Evolutionary conservation across 371 early-diverging fungal genomes (phyloP).

Genomic region (Umbelopsis sp.): DNA sequence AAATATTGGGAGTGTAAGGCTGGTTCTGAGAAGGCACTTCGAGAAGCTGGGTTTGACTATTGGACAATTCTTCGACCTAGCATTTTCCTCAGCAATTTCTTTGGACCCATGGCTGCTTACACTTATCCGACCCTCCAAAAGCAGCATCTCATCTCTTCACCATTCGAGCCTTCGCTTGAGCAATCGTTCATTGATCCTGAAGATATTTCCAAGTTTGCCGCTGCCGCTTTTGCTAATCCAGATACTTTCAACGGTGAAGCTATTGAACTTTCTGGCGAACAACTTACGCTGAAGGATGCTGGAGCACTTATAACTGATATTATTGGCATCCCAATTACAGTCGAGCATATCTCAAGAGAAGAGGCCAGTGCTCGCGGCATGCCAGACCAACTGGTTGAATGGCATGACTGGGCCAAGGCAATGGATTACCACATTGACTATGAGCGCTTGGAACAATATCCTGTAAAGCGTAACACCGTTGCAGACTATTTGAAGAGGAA

Average conservation of each 20-base stretch:
- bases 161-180: background rate
- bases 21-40: background rate
- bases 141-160: background rate
- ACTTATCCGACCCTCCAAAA: background rate
- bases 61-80: conserved; percentile 1
- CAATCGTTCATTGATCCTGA: background rate
- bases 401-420: too few relatives aligned
- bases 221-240: background rate
- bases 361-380: background rate
- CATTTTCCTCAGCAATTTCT: background rate
- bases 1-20: background rate
- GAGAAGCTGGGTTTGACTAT: conserved; percentile 3
- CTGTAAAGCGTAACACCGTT: too few relatives aligned
- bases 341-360: background rate
- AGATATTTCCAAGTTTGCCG: background rate
- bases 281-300: background rate
- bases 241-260: background rate
- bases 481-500: too few relatives aligned
- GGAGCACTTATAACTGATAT: background rate
- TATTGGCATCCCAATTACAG: background rate
- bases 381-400: background rate
- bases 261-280: background rate
- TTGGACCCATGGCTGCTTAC: background rate
- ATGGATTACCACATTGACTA: too few relatives aligned
- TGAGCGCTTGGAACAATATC: too few relatives aligned